Conservation (phyloP, 2,329 filamentous ascomycete genomes). For the Paracoccidioides lutzii region DNA sequence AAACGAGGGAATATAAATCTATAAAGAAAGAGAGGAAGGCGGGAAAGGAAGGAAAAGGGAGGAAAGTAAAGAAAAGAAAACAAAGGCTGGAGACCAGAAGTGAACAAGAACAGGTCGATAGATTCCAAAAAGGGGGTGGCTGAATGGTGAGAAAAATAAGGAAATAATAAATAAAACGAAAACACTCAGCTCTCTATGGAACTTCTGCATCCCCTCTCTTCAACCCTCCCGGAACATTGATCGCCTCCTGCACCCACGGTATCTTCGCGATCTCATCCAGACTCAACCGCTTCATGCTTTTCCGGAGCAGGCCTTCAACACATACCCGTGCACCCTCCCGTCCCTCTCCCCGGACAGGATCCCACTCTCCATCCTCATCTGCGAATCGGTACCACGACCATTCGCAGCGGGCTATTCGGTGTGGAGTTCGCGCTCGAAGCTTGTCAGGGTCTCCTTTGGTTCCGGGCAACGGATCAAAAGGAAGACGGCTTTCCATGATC, state of each 20-base stretch:
- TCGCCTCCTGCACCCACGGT: conserved; percentile 64
- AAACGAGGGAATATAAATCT: background rate
- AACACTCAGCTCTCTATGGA: conserved; percentile 16
- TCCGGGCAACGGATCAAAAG: conserved; percentile 79
- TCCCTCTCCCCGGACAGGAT: conserved; percentile 50
- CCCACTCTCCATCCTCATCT: conserved; percentile 76
- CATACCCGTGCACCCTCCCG: conserved; percentile 65
- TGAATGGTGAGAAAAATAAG: no score
- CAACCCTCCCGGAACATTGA: conserved; percentile 51
- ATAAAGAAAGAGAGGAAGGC: background rate
- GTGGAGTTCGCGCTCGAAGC: conserved; percentile 69
- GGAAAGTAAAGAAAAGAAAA: background rate
- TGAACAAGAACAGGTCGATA: background rate
- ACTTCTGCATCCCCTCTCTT: conserved; percentile 41
- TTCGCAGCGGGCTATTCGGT: conserved; percentile 89
- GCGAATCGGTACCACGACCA: conserved; percentile 89
- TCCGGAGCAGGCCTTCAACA: conserved; percentile 72
- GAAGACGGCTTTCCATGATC: conserved; percentile 79
- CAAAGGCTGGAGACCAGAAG: background rate
- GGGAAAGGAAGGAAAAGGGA: conserved; percentile 9
- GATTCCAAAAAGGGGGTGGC: background rate
- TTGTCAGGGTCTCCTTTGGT: conserved; percentile 58
- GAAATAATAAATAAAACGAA: background rate
- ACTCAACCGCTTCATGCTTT: conserved; percentile 64
- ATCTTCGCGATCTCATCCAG: conserved; percentile 59